Conservation (phyloP, 1,139 yeast species). For the Insectozyma bohioensis region DNA sequence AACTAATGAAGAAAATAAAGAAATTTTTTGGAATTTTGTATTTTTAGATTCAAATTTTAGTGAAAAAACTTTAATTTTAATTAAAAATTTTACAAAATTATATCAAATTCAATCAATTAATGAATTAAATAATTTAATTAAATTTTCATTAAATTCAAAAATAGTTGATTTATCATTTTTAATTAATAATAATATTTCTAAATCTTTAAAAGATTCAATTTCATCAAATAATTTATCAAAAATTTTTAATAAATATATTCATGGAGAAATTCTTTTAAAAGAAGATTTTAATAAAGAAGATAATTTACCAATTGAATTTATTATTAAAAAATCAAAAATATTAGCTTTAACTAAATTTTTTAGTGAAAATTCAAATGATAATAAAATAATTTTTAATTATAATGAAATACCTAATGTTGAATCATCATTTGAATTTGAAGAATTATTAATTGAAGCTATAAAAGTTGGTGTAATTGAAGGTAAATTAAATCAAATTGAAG, state of each 20-base stretch:
- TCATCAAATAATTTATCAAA: constrained; percentile 25
- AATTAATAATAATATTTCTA: constrained; percentile 41
- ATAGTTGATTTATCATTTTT: constrained; percentile 46
- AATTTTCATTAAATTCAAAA: constrained; percentile 40
- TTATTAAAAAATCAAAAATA: constrained; percentile 39
- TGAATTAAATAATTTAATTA: constrained; percentile 37
- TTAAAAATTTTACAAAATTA: constrained; percentile 34
- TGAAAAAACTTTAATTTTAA: constrained; percentile 33
- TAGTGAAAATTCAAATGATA: constrained; percentile 20
- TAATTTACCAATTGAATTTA: constrained; percentile 23
- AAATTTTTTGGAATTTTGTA: constrained; percentile 42
- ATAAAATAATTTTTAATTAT: constrained; percentile 28
- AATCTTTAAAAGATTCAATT: constrained; percentile 27
- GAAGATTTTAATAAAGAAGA: constrained; percentile 13
- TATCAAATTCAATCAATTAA: constrained; percentile 20
- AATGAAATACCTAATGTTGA: constrained; percentile 37
- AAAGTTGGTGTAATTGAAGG: constrained; percentile 48
- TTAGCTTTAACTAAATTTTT: constrained; percentile 45
- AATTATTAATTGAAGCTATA: constrained; percentile 44
- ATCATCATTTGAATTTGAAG: constrained; percentile 40
- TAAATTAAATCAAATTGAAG: constrained; percentile 46
- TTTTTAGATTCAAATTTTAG: constrained; percentile 33
- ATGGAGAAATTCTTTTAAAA: constrained; percentile 30
- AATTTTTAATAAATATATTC: constrained; percentile 34
- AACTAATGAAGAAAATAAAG: constrained; percentile 27